Evolutionary conservation across 805 yeast genomes (phyloP), one percentile per base, ranked within the genome.

Genomic region (Ogataea pini): DNA sequence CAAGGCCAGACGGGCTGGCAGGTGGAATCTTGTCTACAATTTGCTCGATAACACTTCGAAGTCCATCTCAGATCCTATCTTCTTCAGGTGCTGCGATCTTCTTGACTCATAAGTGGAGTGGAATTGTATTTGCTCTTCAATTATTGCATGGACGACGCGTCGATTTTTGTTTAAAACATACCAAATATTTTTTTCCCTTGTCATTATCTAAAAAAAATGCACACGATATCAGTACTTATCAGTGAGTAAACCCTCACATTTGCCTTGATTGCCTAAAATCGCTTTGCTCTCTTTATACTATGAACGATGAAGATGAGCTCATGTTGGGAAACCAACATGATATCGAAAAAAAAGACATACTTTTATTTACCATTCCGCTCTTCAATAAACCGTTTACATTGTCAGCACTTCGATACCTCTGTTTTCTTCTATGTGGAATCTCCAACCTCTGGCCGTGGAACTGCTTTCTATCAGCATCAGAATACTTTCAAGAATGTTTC

Each of bases 381-480:
- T 18, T 48, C 2, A 36, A 39, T 7, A 49, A 47, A 13, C 41
- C 57, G 1, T 37, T 65, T 33, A 57, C 43, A 7, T 50, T 68
- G 3, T 38, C 57, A 0, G 49, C 55, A 9, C 43, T 69, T n/a
- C 66, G 65, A 39, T 88, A 86, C 60, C 22, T 76, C 9, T 79
- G 92, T 0, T 89, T 85, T 59, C 68, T 82, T 19, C 57, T 79
- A 10, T 75, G 87, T 7, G 97, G 97, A 0, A 74, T 89, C 12
- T 85, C 96, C 1, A 72, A 86, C 17, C 73, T 92, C 17, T 92
- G 98, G 97, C 98, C 98, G 0, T 92, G 98, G 97, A 94, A 92
- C 72, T 83, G 94, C 57, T 85, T 91, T 54, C 68, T 94, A 8
- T 82, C 95, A 1, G 96, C 97, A 0, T 79, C 96, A 0, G 85